Evolutionary conservation across 305 asterid genomes (phyloP), one percentile per base, ranked within the genome.

Genomic region (Solanum hybrid): DNA sequence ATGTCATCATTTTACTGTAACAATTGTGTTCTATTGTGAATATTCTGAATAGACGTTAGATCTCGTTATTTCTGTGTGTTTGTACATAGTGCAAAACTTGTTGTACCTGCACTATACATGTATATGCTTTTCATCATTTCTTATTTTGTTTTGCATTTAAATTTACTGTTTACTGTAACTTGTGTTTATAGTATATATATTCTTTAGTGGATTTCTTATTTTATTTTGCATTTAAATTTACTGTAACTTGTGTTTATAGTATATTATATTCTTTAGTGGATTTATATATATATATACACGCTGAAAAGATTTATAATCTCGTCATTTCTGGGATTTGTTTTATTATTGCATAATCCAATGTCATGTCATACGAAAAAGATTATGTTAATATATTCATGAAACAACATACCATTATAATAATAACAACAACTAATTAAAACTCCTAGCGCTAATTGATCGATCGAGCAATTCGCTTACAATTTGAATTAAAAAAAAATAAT

Each of bases 311-410:
- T 76, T n/a, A 79, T 75, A 75, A 75, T 79, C 51, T 79, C 64
- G n/a, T 37, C 13, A 37, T 79, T n/a, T 80, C 34, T 40, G 86
- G 86, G 86, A 80, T 80, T 80, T 80, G 86, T 80, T 80, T 79
- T 38, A 14, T 40, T 80, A 13, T 2, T 79, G 35, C 24, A 36
- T 35, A 35, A 79, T 79, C 66, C 34, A 36, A 38, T 79, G 35
- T 24, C 69, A 80, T 40, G 4, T 80, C 69, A 40, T 80, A 80
- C 6, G 5, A 38, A 79, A 4, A 79, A 19, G 2, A 77, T 77
- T 9, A 34, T 14, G 10, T 1, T 73, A 71, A 2, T 71, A 0
- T 0, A 32, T 76, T 17, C 85, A 35, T 22, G 32, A 36, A 22
- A 4, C 19, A 78, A 36, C 4, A 77, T 36, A 36, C 14, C 10